Conservation (phyloP, 2,329 filamentous ascomycete genomes). For the Mycosphaerella sp. region DNA sequence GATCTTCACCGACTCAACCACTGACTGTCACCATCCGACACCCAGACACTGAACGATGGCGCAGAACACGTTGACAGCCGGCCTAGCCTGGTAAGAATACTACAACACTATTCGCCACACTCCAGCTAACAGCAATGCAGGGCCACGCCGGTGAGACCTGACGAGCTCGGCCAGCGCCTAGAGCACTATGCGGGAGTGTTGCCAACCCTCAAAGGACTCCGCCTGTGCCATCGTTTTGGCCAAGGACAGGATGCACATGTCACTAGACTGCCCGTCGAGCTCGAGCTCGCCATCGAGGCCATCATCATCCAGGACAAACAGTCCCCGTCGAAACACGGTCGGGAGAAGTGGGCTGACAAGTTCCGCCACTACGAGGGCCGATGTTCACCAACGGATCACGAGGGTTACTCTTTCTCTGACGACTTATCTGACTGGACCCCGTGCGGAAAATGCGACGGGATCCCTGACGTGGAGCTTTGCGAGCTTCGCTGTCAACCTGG, state of each 20-base stretch:
- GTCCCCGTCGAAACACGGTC: too few relatives aligned
- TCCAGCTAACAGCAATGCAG: neutral
- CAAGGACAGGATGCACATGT: conserved; percentile 16
- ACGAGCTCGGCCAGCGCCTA: conserved; percentile 12
- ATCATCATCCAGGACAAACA: conserved; percentile 1
- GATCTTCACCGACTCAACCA: neutral
- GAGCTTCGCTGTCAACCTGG: neutral
- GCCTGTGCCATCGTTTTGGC: conserved; percentile 23
- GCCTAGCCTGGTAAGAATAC: neutral
- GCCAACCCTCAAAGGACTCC: conserved; percentile 11
- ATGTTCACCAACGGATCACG: conserved; percentile 13
- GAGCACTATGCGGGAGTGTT: conserved; percentile 10
- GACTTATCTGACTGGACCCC: too few relatives aligned
- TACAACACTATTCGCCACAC: neutral
- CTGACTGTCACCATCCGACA: neutral
- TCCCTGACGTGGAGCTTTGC: neutral
- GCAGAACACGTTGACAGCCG: neutral
- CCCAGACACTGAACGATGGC: neutral
- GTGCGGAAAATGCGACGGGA: neutral
- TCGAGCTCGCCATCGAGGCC: conserved; percentile 18
- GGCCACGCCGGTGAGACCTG: conserved; percentile 18
- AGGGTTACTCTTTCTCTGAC: too few relatives aligned
- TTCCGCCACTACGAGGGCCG: conserved; percentile 12
- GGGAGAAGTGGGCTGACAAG: neutral
- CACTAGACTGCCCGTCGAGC: conserved; percentile 21